phyloP scores from a whole-genome alignment of 306 rosid species.

The Prunus davidiana region DNA sequence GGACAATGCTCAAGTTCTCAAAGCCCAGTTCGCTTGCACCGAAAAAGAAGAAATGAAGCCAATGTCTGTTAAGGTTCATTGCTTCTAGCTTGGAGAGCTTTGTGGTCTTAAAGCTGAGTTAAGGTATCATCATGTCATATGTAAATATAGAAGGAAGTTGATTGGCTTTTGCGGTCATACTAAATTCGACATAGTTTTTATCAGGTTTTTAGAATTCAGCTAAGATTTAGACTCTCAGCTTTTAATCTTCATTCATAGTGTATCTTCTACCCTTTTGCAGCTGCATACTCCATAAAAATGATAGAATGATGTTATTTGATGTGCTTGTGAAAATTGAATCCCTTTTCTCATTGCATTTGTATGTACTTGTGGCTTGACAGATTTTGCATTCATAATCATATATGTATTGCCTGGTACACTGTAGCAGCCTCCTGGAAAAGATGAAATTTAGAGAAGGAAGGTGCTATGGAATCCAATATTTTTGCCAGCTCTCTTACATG shows the following conservation, averaged over 20 bases:
- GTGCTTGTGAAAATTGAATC: not conserved
- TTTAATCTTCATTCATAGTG: not conserved
- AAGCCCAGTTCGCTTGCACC: conserved; percentile 24
- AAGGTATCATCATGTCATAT: not conserved
- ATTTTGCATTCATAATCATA: not conserved
- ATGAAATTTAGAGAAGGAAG: too few species aligned
- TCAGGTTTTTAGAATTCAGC: conserved; percentile 1
- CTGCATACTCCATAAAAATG: not conserved
- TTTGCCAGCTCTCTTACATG: too few species aligned
- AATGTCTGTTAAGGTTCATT: not conserved
- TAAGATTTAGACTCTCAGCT: not conserved
- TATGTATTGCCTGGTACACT: not conserved
- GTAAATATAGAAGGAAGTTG: not conserved
- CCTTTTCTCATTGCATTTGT: not conserved
- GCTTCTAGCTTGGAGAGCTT: not conserved
- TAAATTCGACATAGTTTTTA: not conserved
- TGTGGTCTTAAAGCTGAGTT: not conserved
- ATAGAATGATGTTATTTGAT: not conserved
- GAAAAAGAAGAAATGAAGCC: conserved; percentile 38
- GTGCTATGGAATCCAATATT: too few species aligned
- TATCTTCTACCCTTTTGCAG: not conserved
- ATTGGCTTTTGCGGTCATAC: not conserved
- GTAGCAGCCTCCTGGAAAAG: too few species aligned
- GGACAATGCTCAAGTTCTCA: conserved; percentile 38
- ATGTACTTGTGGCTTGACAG: not conserved